These are phyloP conservation scores for Lathyrus sativus DNA, from an alignment of 306 rosid genomes.

Conservation along the genomic window DNA sequence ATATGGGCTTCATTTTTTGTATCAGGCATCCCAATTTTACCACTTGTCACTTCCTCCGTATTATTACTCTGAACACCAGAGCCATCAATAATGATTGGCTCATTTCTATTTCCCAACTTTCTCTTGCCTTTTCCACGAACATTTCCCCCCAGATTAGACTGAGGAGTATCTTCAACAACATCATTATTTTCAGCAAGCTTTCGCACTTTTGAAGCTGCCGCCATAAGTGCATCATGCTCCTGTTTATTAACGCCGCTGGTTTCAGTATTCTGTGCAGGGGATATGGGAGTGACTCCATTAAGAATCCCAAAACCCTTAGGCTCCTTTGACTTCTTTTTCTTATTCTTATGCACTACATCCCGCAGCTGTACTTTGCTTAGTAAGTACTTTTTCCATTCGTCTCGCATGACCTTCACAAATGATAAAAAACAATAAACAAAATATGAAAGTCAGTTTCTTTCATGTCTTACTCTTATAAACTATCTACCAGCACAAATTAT, in stretches of 20 bases:
- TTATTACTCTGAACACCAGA: conserved; percentile 38
- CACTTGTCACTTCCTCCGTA: conserved; percentile 46
- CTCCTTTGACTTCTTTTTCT: conserved; percentile 79
- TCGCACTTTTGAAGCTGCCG: conserved; percentile 76
- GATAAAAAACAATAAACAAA: conserved; percentile 10
- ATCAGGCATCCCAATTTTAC: conserved; percentile 43
- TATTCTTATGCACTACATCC: conserved; percentile 60
- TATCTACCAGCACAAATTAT: conserved; percentile 20
- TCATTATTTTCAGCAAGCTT: conserved; percentile 51
- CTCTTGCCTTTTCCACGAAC: conserved; percentile 58
- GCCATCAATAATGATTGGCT: conserved; percentile 38
- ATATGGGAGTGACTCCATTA: conserved; percentile 76
- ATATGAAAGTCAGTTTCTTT: conserved; percentile 32
- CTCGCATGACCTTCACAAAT: conserved; percentile 68
- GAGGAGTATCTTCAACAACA: conserved; percentile 50
- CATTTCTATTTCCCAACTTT: conserved; percentile 57
- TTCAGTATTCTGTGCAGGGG: conserved; percentile 64
- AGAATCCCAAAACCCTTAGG: conserved; percentile 98
- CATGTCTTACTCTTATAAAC: conserved; percentile 6
- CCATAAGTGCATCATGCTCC: conserved; percentile 80
- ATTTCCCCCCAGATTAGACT: conserved; percentile 41
- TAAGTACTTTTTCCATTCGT: conserved; percentile 93
- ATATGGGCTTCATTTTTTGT: conserved; percentile 48
- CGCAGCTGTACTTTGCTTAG: conserved; percentile 83
- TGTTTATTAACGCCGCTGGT: conserved; percentile 72